Percentiles rank a stretch among this genome's conserved stretches.
Evolutionary conservation across 768 basidiomycete species (phyloP).

Genomic region (Vishniacozyma victoriae): DNA sequence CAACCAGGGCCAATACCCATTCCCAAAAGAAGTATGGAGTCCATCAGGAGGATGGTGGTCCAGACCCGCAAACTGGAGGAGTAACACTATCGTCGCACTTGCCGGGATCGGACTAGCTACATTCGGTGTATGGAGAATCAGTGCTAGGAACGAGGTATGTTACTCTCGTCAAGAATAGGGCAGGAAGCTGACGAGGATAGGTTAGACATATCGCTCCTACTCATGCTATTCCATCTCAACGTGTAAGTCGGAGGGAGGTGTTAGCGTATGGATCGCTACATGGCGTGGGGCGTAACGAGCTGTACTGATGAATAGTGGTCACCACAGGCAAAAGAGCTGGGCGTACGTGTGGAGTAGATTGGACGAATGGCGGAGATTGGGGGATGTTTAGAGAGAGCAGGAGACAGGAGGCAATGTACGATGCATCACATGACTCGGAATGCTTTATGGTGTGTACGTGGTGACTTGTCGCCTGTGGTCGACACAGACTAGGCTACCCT

Average conservation of each 20-base stretch:
- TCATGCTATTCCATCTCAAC: slow-evolving; percentile 71
- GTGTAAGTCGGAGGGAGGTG: slow-evolving; percentile 55
- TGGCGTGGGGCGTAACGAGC: too few relatives aligned
- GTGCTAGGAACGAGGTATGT: slow-evolving; percentile 73
- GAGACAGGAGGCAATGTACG: too few relatives aligned
- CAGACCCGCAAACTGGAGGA: slow-evolving; percentile 79
- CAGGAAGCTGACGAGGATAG: background rate
- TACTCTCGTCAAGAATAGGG: background rate
- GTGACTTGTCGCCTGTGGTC: too few relatives aligned
- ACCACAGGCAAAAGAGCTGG: slow-evolving; percentile 40
- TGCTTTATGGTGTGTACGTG: too few relatives aligned
- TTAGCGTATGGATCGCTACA: too few relatives aligned
- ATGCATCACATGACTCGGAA: too few relatives aligned
- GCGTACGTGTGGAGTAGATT: slow-evolving; percentile 36
- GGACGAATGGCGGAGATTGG: background rate
- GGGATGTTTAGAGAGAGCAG: too few relatives aligned
- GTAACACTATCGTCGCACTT: slow-evolving; percentile 71
- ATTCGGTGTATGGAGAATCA: slow-evolving; percentile 65
- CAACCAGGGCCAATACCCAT: slow-evolving; percentile 64
- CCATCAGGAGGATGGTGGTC: slow-evolving; percentile 97
- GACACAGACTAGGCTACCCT: too few relatives aligned
- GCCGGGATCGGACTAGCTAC: slow-evolving; percentile 63
- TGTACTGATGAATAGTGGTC: slow-evolving; percentile 32
- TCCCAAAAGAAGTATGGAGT: slow-evolving; percentile 91
- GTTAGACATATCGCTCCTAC: slow-evolving; percentile 53